Conservation (phyloP, 441 rosid species). For the Eugenia klotzschiana region DNA sequence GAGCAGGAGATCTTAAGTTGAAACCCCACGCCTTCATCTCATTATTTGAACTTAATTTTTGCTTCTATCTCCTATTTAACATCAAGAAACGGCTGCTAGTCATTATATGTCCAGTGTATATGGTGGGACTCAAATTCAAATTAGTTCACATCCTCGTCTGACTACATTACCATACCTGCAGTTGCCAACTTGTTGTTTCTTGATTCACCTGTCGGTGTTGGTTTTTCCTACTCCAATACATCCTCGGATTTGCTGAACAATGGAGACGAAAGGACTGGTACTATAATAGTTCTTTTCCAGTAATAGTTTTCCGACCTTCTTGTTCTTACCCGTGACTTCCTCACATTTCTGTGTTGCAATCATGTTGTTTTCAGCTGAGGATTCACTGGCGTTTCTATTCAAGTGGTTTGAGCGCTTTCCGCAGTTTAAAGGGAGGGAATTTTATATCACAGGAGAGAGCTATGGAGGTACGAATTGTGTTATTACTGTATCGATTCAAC, state of each 20-base stretch:
- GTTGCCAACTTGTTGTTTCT: conserved; percentile 73
- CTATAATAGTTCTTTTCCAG: conserved; percentile 6
- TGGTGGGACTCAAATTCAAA: background rate
- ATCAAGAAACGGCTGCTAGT: rapidly evolving
- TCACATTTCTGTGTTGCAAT: background rate
- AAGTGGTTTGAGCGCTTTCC: conserved; percentile 90
- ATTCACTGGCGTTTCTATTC: conserved; percentile 57
- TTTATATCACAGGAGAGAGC: conserved; percentile 79
- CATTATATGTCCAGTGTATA: background rate
- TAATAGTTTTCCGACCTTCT: background rate
- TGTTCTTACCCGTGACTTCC: background rate
- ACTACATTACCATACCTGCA: conserved; percentile 16
- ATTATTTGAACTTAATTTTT: background rate
- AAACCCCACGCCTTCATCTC: no score
- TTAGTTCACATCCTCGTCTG: background rate
- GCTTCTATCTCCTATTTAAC: background rate
- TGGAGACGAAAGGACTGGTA: conserved; percentile 85
- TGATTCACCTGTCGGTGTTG: conserved; percentile 91
- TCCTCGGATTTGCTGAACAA: conserved; percentile 59
- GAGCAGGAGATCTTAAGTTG: no score
- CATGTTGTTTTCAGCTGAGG: conserved; percentile 38
- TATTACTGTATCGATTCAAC: background rate
- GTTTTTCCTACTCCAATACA: conserved; percentile 75
- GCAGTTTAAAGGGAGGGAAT: conserved; percentile 69
- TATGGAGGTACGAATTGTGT: conserved; percentile 48